Percentiles rank a stretch among this genome's conserved stretches.
These are phyloP conservation scores for Fusarium sublunatum DNA, from an alignment of 2,329 filamentous ascomycete species.

Conservation along the genomic window DNA sequence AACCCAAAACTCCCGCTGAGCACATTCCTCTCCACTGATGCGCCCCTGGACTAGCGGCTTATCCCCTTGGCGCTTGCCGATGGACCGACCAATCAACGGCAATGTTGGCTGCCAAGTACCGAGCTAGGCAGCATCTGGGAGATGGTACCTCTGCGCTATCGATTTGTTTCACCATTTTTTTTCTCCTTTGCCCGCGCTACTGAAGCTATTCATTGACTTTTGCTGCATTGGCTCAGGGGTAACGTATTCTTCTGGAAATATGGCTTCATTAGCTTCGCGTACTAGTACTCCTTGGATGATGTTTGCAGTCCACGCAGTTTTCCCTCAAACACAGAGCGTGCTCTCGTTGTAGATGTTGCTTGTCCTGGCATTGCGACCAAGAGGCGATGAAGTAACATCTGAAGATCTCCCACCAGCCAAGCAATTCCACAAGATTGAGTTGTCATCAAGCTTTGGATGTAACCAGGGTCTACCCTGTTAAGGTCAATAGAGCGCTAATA, in stretches of 20 bases:
- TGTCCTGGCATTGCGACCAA: no score
- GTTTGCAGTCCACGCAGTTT: neutral
- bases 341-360: no score
- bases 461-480: no score
- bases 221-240: constrained; percentile 15
- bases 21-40: neutral
- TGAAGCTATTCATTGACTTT: constrained; percentile 14
- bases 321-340: no score
- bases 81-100: constrained; percentile 5
- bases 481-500: no score
- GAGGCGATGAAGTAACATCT: no score
- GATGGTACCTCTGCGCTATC: constrained; percentile 9
- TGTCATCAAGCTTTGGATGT: no score
- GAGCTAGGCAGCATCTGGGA: neutral
- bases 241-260: neutral
- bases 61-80: neutral
- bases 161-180: constrained; percentile 12
- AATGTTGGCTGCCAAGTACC: neutral
- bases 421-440: no score
- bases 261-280: constrained; percentile 1
- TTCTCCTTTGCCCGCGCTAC: constrained; percentile 8
- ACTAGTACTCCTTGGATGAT: constrained; percentile 2
- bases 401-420: no score
- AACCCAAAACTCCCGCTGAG: neutral
- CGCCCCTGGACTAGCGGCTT: neutral